phyloP scores from a whole-genome alignment of 2,329 filamentous ascomycete genomes.

The Xylariaceae sp. region DNA sequence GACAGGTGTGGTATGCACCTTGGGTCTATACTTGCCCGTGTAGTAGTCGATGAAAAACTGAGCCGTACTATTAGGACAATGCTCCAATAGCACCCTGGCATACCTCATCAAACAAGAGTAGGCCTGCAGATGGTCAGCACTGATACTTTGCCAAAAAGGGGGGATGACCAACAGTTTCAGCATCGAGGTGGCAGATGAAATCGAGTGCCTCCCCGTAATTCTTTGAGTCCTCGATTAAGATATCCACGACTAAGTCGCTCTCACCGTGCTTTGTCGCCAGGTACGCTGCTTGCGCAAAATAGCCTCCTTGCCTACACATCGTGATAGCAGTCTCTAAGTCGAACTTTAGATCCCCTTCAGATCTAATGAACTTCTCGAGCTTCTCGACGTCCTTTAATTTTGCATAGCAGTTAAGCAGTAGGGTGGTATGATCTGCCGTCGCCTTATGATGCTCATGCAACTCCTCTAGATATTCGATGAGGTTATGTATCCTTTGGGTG shows the following conservation, averaged over 20 bases:
- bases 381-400: constrained; percentile 97
- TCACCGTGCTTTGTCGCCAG: constrained; percentile 92
- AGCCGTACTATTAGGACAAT: constrained; percentile 78
- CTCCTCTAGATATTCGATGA: constrained; percentile 96
- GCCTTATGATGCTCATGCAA: constrained; percentile 90
- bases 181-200: constrained; percentile 85
- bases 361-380: constrained; percentile 93
- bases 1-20: constrained; percentile 48
- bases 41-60: constrained; percentile 93
- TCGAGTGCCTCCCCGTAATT: constrained; percentile 82
- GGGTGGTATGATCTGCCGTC: constrained; percentile 89
- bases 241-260: constrained; percentile 88
- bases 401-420: constrained; percentile 94
- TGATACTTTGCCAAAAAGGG: background rate
- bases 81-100: constrained; percentile 79
- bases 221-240: constrained; percentile 91
- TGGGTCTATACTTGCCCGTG: constrained; percentile 74
- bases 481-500: constrained; percentile 93
- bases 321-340: constrained; percentile 94
- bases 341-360: constrained; percentile 89
- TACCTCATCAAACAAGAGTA: constrained; percentile 94
- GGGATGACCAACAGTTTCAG: constrained; percentile 57
- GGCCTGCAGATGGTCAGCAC: constrained; percentile 46
- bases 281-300: constrained; percentile 94
- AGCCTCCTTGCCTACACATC: constrained; percentile 96